phyloP scores from a whole-genome alignment of 306 rosid genomes.

The Sicyos baderoa region DNA sequence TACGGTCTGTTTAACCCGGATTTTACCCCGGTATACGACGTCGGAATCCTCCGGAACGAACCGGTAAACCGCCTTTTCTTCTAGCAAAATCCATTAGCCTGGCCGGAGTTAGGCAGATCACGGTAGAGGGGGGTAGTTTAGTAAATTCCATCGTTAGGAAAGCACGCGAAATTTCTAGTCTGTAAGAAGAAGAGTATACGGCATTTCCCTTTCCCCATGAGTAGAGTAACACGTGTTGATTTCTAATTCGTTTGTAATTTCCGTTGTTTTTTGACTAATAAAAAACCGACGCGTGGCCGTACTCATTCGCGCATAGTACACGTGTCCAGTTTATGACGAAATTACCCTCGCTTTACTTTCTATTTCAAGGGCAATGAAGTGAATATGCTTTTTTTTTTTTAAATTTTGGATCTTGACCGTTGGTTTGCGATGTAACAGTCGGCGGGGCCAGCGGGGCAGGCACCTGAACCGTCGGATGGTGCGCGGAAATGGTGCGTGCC shows the following conservation, averaged over 20 bases:
- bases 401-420: not conserved
- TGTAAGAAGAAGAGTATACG: slow-evolving; percentile 1
- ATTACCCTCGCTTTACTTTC: not conserved
- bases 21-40: slow-evolving; percentile 55
- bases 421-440: slow-evolving; percentile 1
- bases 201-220: not conserved
- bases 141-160: not conserved
- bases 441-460: not conserved
- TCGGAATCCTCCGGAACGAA: slow-evolving; percentile 34
- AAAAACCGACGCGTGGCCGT: not conserved
- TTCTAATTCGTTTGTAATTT: not conserved
- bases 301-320: not conserved
- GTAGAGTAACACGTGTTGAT: not conserved
- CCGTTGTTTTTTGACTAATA: not conserved
- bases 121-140: not conserved
- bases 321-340: not conserved
- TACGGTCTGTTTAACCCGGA: slow-evolving; percentile 74
- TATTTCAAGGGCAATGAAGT: not conserved
- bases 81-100: not conserved
- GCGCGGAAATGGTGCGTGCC: slow-evolving; percentile 42
- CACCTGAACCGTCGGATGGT: slow-evolving; percentile 13
- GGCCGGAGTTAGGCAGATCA: not conserved
- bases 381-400: not conserved
- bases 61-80: slow-evolving; percentile 34
- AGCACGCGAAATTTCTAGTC: not conserved